A percentile compares a stretch with the other conserved stretches of the same genome.
Evolutionary conservation across 192 early-diverging fungal genomes (phyloP).

Genomic region (Dissophora globulifera): DNA sequence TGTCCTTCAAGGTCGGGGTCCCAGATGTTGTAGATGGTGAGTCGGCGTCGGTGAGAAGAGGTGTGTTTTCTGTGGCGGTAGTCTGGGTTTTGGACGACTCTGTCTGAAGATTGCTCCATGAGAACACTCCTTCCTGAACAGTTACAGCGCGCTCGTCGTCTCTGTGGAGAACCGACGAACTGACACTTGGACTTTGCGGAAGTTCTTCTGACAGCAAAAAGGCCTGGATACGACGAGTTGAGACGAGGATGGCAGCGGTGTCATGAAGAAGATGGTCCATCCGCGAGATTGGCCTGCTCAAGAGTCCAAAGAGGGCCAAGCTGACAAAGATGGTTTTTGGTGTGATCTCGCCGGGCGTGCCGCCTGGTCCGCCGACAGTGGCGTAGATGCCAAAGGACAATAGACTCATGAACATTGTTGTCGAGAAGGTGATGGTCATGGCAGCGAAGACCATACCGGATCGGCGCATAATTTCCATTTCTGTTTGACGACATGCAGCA

Average conservation of each 20-base stretch:
- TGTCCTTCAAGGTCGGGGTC: slow-evolving; percentile 19
- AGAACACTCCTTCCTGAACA: slow-evolving; percentile 28
- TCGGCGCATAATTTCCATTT: slow-evolving; percentile 8
- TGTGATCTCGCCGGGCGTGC: slow-evolving; percentile 56
- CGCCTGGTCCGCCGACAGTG: slow-evolving; percentile 22
- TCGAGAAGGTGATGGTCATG: slow-evolving; percentile 35
- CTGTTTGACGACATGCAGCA: slow-evolving; percentile 5
- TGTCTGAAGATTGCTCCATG: slow-evolving; percentile 17
- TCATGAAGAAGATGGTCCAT: slow-evolving; percentile 82
- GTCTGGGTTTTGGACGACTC: neutral
- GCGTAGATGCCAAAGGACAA: slow-evolving; percentile 38
- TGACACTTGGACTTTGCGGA: neutral
- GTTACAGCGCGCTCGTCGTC: slow-evolving; percentile 13
- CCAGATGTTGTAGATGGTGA: neutral
- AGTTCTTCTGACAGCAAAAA: slow-evolving; percentile 86
- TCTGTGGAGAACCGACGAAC: too few species aligned
- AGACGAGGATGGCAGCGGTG: slow-evolving; percentile 79
- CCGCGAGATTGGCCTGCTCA: slow-evolving; percentile 82
- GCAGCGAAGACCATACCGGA: slow-evolving; percentile 14
- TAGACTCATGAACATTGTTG: slow-evolving; percentile 26
- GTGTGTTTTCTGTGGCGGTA: slow-evolving; percentile 15
- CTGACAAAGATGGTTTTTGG: slow-evolving; percentile 84
- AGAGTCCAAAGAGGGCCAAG: slow-evolving; percentile 87
- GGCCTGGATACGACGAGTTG: slow-evolving; percentile 77
- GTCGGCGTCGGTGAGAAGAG: slow-evolving; percentile 1